Conservation (phyloP, 2,329 filamentous ascomycete species). For the Pseudogymnoascus sp. region DNA sequence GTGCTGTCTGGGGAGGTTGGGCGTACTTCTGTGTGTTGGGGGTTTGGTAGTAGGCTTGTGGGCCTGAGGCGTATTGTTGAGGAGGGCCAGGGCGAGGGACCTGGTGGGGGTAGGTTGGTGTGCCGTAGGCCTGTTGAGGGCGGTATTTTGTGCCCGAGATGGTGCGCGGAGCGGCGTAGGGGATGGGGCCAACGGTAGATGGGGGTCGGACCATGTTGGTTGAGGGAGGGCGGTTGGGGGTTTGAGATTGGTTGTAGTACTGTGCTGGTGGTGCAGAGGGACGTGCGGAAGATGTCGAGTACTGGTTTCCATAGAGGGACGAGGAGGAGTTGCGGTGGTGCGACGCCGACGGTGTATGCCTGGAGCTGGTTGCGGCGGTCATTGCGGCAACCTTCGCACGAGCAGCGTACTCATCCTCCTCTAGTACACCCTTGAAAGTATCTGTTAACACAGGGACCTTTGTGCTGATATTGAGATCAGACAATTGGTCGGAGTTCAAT, state of each 20-base stretch:
- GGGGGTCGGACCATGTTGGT: slow-evolving; percentile 24
- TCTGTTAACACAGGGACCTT: slow-evolving; percentile 42
- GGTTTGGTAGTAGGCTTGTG: slow-evolving; percentile 5
- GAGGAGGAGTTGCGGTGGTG: slow-evolving; percentile 23
- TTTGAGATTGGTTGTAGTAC: slow-evolving; percentile 23
- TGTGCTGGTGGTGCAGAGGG: slow-evolving; percentile 14
- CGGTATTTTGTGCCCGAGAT: slow-evolving; percentile 23
- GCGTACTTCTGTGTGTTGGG: slow-evolving; percentile 10
- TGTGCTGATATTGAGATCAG: slow-evolving; percentile 46
- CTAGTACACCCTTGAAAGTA: slow-evolving; percentile 45
- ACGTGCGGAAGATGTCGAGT: slow-evolving; percentile 22
- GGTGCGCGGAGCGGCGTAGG: slow-evolving; percentile 23
- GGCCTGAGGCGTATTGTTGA: slow-evolving; percentile 19
- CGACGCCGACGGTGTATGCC: slow-evolving; percentile 18
- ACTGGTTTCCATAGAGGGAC: slow-evolving; percentile 29
- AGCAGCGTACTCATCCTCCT: slow-evolving; percentile 40
- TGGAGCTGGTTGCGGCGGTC: slow-evolving; percentile 17
- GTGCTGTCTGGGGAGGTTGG: slow-evolving; percentile 21
- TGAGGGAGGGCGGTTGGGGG: slow-evolving; percentile 24
- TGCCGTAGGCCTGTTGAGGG: slow-evolving; percentile 21
- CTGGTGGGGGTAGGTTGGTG: slow-evolving; percentile 26
- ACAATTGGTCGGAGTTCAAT: slow-evolving; percentile 46
- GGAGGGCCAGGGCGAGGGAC: slow-evolving; percentile 21
- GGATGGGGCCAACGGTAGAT: slow-evolving; percentile 20
- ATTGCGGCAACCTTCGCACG: slow-evolving; percentile 22